phyloP scores from a whole-genome alignment of 148 eudicot genomes.

The Cornus florida region DNA sequence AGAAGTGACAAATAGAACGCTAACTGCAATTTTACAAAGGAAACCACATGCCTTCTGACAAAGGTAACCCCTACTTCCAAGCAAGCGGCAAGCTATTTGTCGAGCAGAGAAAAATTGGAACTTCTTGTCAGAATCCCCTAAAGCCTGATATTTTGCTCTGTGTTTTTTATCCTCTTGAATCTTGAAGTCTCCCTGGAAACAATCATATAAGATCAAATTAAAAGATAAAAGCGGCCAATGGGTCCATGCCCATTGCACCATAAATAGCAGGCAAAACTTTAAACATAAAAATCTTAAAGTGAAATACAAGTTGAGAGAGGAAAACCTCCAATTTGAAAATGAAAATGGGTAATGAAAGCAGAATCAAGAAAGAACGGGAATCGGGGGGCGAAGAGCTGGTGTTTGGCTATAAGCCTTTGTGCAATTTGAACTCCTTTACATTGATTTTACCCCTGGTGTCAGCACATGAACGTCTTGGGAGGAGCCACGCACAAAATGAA shows the following conservation, averaged over 20 bases:
- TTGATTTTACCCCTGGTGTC: neutral
- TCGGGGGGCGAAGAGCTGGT: neutral
- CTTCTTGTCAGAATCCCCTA: constrained; percentile 68
- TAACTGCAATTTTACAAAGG: neutral
- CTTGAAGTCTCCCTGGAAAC: constrained; percentile 78
- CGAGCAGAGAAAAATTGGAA: constrained; percentile 87
- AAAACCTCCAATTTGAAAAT: neutral
- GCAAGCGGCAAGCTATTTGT: constrained; percentile 94
- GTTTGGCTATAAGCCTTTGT: neutral
- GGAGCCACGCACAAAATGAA: neutral
- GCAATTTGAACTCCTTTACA: neutral
- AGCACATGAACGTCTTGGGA: neutral
- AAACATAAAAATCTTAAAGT: neutral
- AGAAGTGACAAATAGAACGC: neutral
- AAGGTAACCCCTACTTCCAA: constrained; percentile 94
- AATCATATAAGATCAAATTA: neutral
- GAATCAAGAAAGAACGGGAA: neutral
- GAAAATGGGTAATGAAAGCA: neutral
- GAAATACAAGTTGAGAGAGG: neutral
- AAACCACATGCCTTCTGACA: constrained; percentile 75
- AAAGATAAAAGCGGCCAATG: no score
- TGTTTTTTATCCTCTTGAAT: constrained; percentile 85
- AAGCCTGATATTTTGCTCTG: constrained; percentile 69
- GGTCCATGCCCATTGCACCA: neutral
- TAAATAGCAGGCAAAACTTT: neutral